These are phyloP conservation scores for Alternaria metachromatica DNA, from an alignment of 2,329 filamentous ascomycete species.

Conservation along the genomic window DNA sequence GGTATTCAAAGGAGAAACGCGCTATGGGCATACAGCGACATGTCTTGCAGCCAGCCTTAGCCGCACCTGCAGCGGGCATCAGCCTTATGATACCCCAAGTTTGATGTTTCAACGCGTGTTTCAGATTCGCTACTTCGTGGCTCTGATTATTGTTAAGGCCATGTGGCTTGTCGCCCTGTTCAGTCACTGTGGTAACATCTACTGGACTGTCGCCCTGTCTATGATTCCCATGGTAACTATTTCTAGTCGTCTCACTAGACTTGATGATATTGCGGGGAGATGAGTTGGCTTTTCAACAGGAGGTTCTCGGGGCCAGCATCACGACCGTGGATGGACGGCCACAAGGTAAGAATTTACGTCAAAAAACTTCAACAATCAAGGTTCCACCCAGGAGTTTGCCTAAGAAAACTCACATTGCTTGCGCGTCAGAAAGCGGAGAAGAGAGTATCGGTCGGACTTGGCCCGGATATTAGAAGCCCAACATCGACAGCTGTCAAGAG, in stretches of 20 bases:
- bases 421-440: background rate
- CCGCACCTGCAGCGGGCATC: slow-evolving; percentile 12
- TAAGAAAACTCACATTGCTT: background rate
- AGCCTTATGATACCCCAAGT: slow-evolving; percentile 4
- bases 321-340: background rate
- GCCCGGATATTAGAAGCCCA: slow-evolving; percentile 1
- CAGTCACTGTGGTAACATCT: slow-evolving; percentile 9
- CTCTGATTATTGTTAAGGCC: background rate
- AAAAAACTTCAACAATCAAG: background rate
- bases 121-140: background rate
- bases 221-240: slow-evolving; percentile 1
- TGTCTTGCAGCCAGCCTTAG: slow-evolving; percentile 14
- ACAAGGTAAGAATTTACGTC: background rate
- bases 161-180: background rate
- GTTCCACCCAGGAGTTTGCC: background rate
- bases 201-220: background rate
- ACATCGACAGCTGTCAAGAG: background rate
- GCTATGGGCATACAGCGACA: background rate
- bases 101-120: slow-evolving; percentile 5
- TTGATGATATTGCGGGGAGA: background rate
- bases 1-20: slow-evolving; percentile 1
- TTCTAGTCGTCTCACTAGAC: background rate
- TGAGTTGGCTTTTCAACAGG: background rate
- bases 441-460: background rate
- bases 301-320: background rate